These are phyloP conservation scores for Yamadazyma endophytica DNA, from an alignment of 805 yeast genomes.

Conservation along the genomic window DNA sequence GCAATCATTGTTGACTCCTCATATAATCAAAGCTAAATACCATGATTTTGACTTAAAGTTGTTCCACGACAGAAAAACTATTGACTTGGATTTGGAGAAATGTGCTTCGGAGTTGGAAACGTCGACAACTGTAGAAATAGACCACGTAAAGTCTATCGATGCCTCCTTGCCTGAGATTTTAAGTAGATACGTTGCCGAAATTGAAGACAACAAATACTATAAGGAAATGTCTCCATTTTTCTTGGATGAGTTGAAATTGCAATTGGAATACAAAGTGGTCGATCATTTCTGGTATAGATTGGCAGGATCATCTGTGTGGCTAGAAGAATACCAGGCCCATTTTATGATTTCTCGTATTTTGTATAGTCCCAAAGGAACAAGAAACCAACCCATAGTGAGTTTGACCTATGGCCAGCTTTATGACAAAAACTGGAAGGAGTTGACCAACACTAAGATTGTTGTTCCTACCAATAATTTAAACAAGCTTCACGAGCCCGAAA, in stretches of 20 bases:
- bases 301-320: conserved; percentile 52
- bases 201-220: conserved; percentile 17
- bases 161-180: conserved; percentile 11
- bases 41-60: conserved; percentile 9
- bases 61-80: conserved; percentile 9
- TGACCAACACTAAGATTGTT: conserved; percentile 20
- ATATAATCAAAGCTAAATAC: conserved; percentile 6
- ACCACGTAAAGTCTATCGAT: conserved; percentile 11
- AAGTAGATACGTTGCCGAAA: conserved; percentile 9
- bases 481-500: neutral
- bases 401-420: conserved; percentile 43
- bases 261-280: conserved; percentile 16
- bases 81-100: conserved; percentile 8
- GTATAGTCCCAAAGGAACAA: conserved; percentile 27
- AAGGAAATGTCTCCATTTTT: conserved; percentile 25
- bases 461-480: conserved; percentile 14
- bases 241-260: conserved; percentile 18
- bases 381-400: conserved; percentile 35
- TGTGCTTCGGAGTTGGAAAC: conserved; percentile 7
- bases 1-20: conserved; percentile 3
- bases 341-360: conserved; percentile 44
- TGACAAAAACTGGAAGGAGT: conserved; percentile 46
- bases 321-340: conserved; percentile 48
- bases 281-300: conserved; percentile 42
- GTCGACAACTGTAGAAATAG: conserved; percentile 8